Evolutionary conservation across 73 alveolate genomes (phyloP), one percentile per base, ranked within the genome.

Genomic region (Uronychia binucleata): DNA sequence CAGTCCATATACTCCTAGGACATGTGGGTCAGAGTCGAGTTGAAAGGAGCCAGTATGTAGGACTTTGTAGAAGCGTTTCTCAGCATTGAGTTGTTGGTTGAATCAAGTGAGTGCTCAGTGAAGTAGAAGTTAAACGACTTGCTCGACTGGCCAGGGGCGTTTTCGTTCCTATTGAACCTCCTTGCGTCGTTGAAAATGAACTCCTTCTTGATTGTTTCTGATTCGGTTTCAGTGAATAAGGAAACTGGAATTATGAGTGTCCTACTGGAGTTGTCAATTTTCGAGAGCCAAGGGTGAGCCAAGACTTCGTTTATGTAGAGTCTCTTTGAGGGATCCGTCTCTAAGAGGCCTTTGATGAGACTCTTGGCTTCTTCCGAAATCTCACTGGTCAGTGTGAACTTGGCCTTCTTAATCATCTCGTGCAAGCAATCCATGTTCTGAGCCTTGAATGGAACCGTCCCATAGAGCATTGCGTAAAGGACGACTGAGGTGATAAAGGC

Each of bases 201-300:
- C 58, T 85, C 86, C 30, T 77, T 85, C 28, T 33, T 11, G 28
- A 85, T 85, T 0, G 58, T 81, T 0, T 76, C 25, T 28, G 32
- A 30, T 59, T 85, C 91, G 13, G 58, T 57, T 0, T 85, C 91
- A 57, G 76, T 85, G 58, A 85, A 85, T 0, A 85, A 29, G 57
- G 67, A 11, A 19, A 46, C 67, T 46, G 5, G 19, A 19, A 46
- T 11, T 5, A 11, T 78, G 1, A 79, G 14, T 31, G 58, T 1
- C 79, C 83, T 76, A 34, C 81, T 30, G 26, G 30, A 31, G 26
- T 90, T 81, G 13, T 81, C 32, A 0, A 81, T 14, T 8, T 88
- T 90, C 30, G 77, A 59, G 33, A 94, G 31, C 98, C 98, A 93
- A 74, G 96, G 95, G 74, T 93, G 98, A n/a, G 82, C 79, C 58